Evolutionary conservation across 1,284 basidiomycete genomes (phyloP), one percentile per base, ranked within the genome.

Genomic region (Melampsora occidentalis): DNA sequence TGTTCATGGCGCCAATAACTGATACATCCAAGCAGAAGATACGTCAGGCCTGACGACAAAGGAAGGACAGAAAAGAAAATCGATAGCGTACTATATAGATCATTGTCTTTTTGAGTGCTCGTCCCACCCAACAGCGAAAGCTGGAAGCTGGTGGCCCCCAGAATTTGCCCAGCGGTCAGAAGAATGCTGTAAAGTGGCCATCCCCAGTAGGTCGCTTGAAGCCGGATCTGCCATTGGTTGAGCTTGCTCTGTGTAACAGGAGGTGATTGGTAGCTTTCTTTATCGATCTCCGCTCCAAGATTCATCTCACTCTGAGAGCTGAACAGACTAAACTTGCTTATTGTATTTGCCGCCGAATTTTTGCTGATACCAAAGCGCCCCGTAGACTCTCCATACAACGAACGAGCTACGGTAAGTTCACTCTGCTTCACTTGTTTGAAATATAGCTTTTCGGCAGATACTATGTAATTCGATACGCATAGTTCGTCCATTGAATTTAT

Each of bases 111-210:
- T 81, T 92, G 89, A 84, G 89, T 92, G 81, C 92, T 93, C 80
- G 90, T 88, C 71, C 93, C 93, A 31, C 91, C 90, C 48, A 95
- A 86, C 42, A 95, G 85, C 35, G 92, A 94, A 80, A 95, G 91
- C 84, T 96, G 93, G 88, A 95, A 96, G 82, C 93, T 94, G 31
- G 93, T 94, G 39, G 91, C 90, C 78, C 89, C 89, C 79, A 92
- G 83, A 89, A 89, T 88, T 86, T 93, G 93, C 70, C 93, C 93
- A 51, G 91, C 80, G 57, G 90, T 92, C 78, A 95, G 90, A 80
- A 94, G 86, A 80, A 95, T 91, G 35, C 92, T 90, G 84, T 96
- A 96, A 78, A 96, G 82, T 1, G 93, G 93, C 93, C 93, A 96
- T 69, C 90, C 90, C 64, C 84, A 76, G 42, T 67, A 31, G 3